Evolutionary conservation across 2,329 filamentous ascomycete species (phyloP), one percentile per base, ranked within the genome.

Genomic region (Verticillium dahliae): DNA sequence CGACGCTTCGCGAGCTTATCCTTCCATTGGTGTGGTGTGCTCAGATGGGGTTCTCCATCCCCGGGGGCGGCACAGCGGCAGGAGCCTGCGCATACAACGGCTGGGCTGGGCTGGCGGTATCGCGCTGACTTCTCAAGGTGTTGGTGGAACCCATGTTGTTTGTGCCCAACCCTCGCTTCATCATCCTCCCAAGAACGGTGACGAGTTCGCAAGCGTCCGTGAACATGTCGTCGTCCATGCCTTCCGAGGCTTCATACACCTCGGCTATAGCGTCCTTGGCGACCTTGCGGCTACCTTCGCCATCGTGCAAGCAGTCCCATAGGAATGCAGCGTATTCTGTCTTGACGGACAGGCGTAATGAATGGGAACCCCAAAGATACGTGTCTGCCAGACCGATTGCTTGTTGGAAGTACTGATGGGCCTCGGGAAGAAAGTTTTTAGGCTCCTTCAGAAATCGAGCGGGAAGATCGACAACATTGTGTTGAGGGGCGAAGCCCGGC

Each of bases 151-250:
- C 45, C 45, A 52, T 52, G 18, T 52, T 52, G 62, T 67, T 75
- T 2, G 76, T 73, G 5, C 75, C 77, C 3, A 86, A 72, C 1
- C 89, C 89, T 58, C 92, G 85, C 75, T 90, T 93, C 83, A 93
- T 91, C 88, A 97, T 95, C 70, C 89, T 91, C 6, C 91, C 92
- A 1, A 98, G 75, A 0, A 95, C 88, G 1, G 90, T 89, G 9
- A 98, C 93, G 13, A 97, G 82, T 69, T 94, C 90, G 62, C 92
- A 92, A 0, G 93, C 92, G 73, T 98, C 95, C 66, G 90, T 86
- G 72, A 97, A 99, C 80, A 95, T 96, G 67, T 96, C 92, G 70
- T 98, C 93, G 62, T 96, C 91, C 86, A 98, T 94, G 22, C 91
- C 91, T 74, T 97, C 93, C 60, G 90, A 87, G 1, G 92, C 92